Evolutionary conservation across 129 eudicot genomes (phyloP), one percentile per base, ranked within the genome.

Genomic region (Escallonia herrerae): DNA sequence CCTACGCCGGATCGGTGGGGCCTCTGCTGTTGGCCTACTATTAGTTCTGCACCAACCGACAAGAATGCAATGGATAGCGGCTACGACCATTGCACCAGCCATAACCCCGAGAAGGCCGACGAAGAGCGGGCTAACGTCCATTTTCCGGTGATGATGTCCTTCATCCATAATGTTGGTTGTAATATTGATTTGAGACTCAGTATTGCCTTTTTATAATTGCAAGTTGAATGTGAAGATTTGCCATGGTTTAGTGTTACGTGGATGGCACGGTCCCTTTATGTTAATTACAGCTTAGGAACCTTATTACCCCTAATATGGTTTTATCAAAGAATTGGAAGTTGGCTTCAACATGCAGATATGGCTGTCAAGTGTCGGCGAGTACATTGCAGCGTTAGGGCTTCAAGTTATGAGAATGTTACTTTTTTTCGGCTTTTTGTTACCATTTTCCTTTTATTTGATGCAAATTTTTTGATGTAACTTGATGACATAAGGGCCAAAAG

Each of bases 31-130:
- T 48, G 40, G 69, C 38, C 52, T 54, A 9, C 71, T 44, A 22
- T 7, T 47, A 38, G 37, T 39, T n/a, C 66, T 65, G n/a, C 79
- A 74, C 52, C 78, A 84, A 11, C 42, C 70, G 10, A 81, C 78
- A 4, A 62, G 49, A 14, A 84, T 60, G 74, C 81, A 84, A 58
- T 87, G 95, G 41, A 85, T 43, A 38, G 77, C 68, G 1, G 82
- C 86, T 4, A 87, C 89, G 2, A 82, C 10, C 43, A 77, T 37
- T 1, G 74, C 74, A 39, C 95, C 91, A 2, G 79, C 79, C 41
- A 79, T 49, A 54, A 84, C 76, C n/a, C 95, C 95, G 9, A 84
- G 80, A 44, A 84, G 56, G 13, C 95, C 95, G 11, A 87, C 66
- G 8, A 81, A 46, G 7, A 87, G 72, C 0, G 91, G 89, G 79